phyloP scores from a whole-genome alignment of 352 stramenopile genomes.

The Pythium folliculosum region DNA sequence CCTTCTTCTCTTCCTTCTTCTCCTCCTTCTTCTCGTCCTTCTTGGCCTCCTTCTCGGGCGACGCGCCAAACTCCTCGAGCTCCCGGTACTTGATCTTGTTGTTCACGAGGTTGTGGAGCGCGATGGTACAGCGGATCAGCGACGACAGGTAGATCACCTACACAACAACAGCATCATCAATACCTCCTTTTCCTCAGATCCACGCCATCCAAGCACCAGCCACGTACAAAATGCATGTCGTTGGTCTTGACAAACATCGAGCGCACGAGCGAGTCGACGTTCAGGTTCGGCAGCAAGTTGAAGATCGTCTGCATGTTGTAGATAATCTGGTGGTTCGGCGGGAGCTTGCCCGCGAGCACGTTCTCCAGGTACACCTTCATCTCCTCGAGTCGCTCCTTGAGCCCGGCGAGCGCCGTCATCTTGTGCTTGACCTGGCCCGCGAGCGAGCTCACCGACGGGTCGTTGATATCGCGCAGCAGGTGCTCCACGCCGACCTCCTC shows the following conservation, averaged over 20 bases:
- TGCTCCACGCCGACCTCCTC: slow-evolving; percentile 98
- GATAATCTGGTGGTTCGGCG: slow-evolving; percentile 93
- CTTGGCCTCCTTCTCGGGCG: slow-evolving; percentile 68
- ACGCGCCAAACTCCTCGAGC: slow-evolving; percentile 72
- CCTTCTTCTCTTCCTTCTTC: slow-evolving; percentile 31
- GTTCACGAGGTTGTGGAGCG: slow-evolving; percentile 98
- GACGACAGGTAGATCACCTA: slow-evolving; percentile 97
- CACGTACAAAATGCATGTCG: slow-evolving; percentile 98
- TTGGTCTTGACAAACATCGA: slow-evolving; percentile 99
- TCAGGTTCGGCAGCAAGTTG: slow-evolving; percentile 99
- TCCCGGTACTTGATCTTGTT: slow-evolving; percentile 99
- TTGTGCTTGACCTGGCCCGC: slow-evolving; percentile 99
- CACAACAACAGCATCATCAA: slow-evolving; percentile 16
- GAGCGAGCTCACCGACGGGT: slow-evolving; percentile 98
- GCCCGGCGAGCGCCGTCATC: slow-evolving; percentile 93
- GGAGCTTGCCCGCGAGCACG: slow-evolving; percentile 78
- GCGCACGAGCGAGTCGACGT: slow-evolving; percentile 96
- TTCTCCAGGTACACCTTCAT: slow-evolving; percentile 98
- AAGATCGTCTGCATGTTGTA: slow-evolving; percentile 99
- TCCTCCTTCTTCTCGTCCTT: slow-evolving; percentile 41
- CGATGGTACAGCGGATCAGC: slow-evolving; percentile 97
- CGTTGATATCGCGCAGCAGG: slow-evolving; percentile 99
- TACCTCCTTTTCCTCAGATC: neutral
- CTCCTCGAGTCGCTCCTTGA: slow-evolving; percentile 96
- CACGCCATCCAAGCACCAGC: too few species aligned